phyloP scores from a whole-genome alignment of 208 protist species.

The Acanthamoeba royreba region DNA sequence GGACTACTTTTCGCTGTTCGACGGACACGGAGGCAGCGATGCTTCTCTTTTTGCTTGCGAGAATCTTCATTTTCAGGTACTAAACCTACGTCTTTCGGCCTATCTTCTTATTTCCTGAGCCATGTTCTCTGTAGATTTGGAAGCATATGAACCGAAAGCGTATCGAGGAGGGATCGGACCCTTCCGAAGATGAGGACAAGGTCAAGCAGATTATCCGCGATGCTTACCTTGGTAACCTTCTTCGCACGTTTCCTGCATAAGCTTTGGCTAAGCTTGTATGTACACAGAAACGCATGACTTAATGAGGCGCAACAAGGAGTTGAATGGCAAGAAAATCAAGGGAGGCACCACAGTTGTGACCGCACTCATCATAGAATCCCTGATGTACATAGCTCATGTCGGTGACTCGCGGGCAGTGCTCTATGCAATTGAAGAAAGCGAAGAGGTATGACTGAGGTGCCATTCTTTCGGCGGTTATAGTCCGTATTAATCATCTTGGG shows the following conservation, averaged over 20 bases:
- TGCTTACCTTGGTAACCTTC: not conserved
- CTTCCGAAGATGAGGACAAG: not conserved
- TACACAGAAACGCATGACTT: not conserved
- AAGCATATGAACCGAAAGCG: not conserved
- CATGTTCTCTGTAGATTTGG: not conserved
- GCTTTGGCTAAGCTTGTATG: not conserved
- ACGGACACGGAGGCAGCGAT: conserved; percentile 59
- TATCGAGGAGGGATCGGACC: not conserved
- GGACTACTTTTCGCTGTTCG: conserved; percentile 71
- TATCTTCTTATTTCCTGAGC: not conserved
- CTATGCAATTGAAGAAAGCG: conserved; percentile 49
- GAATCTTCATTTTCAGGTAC: conserved; percentile 33
- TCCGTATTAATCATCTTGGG: too few species aligned
- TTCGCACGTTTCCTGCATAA: not conserved
- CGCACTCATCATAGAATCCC: conserved; percentile 13
- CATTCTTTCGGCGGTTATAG: too few species aligned
- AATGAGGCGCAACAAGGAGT: not conserved
- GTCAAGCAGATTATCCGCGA: not conserved
- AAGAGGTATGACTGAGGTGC: conserved; percentile 53
- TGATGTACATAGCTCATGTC: conserved; percentile 70
- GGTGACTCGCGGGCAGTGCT: conserved; percentile 74
- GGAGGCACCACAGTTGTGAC: conserved; percentile 67
- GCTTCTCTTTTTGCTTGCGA: not conserved
- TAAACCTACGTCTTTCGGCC: not conserved
- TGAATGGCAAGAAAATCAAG: not conserved